phyloP scores from a whole-genome alignment of 108 stramenopile species.

The Nannochloropsis granulata region DNA sequence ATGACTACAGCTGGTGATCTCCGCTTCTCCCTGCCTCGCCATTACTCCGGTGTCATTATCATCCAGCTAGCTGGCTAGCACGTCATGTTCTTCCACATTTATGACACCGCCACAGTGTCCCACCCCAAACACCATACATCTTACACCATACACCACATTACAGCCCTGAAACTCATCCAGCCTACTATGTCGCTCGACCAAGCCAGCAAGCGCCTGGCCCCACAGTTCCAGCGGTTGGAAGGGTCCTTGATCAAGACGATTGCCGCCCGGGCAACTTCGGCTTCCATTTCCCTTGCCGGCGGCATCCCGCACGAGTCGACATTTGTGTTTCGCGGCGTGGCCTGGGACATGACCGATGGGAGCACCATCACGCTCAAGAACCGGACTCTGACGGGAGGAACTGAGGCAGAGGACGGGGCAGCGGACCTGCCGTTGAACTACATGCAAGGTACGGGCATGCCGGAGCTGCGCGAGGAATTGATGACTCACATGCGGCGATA shows the following conservation, averaged over 20 bases:
- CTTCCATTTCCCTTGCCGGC: not conserved
- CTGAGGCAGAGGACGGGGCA: not conserved
- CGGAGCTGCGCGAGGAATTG: not conserved
- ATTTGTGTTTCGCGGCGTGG: not conserved
- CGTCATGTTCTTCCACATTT: no score
- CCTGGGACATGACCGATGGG: not conserved
- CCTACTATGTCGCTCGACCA: not conserved
- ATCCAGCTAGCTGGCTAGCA: no score
- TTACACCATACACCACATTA: no score
- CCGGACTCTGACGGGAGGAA: not conserved
- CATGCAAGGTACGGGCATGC: not conserved
- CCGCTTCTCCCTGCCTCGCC: no score
- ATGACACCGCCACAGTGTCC: no score
- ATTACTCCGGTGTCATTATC: no score
- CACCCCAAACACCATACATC: no score
- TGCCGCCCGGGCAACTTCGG: not conserved
- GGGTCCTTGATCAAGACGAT: not conserved
- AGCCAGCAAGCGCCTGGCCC: not conserved
- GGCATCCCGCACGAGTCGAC: not conserved
- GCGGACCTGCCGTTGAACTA: not conserved
- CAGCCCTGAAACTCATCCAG: not conserved
- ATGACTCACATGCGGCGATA: not conserved
- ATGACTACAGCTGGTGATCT: no score
- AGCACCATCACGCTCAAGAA: not conserved
- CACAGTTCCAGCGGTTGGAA: not conserved